phyloP scores from a whole-genome alignment of 257 asterid genomes.

The Datura wrightii region DNA sequence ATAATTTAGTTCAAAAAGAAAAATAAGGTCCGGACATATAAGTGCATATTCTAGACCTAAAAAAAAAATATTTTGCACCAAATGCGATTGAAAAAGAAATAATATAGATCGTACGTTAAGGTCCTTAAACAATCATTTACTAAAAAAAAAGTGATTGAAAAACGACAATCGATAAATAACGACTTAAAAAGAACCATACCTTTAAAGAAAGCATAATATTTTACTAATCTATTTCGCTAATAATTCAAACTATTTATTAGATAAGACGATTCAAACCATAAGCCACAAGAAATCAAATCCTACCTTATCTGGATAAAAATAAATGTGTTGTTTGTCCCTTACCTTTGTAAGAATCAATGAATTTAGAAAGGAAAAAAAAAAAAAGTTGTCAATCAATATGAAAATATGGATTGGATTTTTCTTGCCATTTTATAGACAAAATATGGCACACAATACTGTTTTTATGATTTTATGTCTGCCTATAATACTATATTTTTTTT shows the following conservation, averaged over 20 bases:
- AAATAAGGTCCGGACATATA: background rate
- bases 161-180: background rate
- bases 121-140: background rate
- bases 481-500: background rate
- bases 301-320: constrained; percentile 18
- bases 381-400: background rate
- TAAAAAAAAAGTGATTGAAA: background rate
- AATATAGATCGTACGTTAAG: background rate
- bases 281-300: background rate
- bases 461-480: constrained; percentile 7
- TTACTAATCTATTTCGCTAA: background rate
- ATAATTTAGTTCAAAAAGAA: no score
- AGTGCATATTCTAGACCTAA: background rate
- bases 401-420: background rate
- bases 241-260: background rate
- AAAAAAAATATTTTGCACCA: background rate
- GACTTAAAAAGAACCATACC: background rate
- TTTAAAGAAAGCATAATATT: background rate
- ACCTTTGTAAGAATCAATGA: background rate
- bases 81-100: background rate
- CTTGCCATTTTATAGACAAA: constrained; percentile 19
- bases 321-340: constrained; percentile 27
- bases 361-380: background rate
- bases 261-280: background rate
- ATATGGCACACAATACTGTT: background rate